Conservation (phyloP, 352 stramenopile species). For the Globisporangium spinosum region DNA sequence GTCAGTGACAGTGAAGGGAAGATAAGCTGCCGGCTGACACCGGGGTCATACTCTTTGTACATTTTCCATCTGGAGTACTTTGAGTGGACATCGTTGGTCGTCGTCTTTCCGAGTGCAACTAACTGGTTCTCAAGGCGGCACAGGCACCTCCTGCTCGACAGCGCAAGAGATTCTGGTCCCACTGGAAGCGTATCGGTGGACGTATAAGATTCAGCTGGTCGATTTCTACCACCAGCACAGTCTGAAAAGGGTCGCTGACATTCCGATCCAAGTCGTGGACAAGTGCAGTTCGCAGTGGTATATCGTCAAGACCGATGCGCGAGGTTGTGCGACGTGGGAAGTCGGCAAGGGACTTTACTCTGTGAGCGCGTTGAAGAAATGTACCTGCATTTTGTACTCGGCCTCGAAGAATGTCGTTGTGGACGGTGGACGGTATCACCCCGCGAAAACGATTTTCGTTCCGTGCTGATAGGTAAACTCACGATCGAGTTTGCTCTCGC, state of each 20-base stretch:
- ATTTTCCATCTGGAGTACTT: conserved; percentile 72
- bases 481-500: conserved; percentile 28
- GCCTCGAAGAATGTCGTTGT: conserved; percentile 65
- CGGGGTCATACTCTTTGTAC: conserved; percentile 66
- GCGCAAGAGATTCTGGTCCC: conserved; percentile 56
- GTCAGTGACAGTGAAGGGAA: conserved; percentile 37
- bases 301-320: conserved; percentile 35
- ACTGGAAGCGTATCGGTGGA: conserved; percentile 56
- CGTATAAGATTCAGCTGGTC: conserved; percentile 56
- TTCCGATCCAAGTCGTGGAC: conserved; percentile 52
- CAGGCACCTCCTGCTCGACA: conserved; percentile 20
- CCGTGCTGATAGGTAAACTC: conserved; percentile 55
- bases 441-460: conserved; percentile 44
- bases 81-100: conserved; percentile 59
- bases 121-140: conserved; percentile 31
- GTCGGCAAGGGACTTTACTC: conserved; percentile 58
- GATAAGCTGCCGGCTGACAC: conserved; percentile 35
- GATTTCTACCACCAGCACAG: conserved; percentile 63
- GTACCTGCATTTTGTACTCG: conserved; percentile 64
- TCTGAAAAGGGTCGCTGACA: conserved; percentile 32
- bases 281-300: conserved; percentile 50
- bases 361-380: conserved; percentile 45
- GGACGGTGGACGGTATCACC: conserved; percentile 49
- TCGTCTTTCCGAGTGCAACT: conserved; percentile 52
- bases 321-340: conserved; percentile 48